Evolutionary conservation across 140 eudicot species (phyloP).

Genomic region (Bidens hawaiensis): DNA sequence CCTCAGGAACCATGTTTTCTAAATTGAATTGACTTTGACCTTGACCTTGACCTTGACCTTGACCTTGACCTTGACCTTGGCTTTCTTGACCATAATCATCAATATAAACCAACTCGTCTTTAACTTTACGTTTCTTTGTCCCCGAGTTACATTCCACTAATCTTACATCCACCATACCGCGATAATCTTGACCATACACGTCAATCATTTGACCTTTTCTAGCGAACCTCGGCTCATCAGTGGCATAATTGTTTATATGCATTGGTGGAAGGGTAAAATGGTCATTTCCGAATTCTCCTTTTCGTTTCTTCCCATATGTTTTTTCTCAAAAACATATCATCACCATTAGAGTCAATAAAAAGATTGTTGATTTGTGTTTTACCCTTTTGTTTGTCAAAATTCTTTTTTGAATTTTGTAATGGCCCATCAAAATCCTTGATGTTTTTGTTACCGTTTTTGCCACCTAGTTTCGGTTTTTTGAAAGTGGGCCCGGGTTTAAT

Average conservation of each 20-base stretch:
- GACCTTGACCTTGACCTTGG: not conserved
- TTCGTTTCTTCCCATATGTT: slow-evolving; percentile 47
- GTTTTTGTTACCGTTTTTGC: slow-evolving; percentile 36
- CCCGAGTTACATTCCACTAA: slow-evolving; percentile 48
- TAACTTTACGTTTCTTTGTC: slow-evolving; percentile 57
- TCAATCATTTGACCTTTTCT: slow-evolving; percentile 55
- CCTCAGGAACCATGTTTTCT: slow-evolving; percentile 37
- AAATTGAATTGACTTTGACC: slow-evolving; percentile 27
- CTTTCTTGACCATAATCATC: slow-evolving; percentile 36
- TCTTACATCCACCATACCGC: slow-evolving; percentile 42
- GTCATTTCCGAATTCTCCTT: slow-evolving; percentile 44
- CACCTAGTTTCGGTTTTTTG: slow-evolving; percentile 39
- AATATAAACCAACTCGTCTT: slow-evolving; percentile 38
- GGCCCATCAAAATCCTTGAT: slow-evolving; percentile 34
- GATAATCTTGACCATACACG: slow-evolving; percentile 26
- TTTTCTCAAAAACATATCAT: slow-evolving; percentile 39
- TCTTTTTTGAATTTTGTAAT: slow-evolving; percentile 32
- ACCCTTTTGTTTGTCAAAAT: slow-evolving; percentile 24
- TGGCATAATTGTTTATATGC: slow-evolving; percentile 34
- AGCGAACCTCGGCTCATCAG: slow-evolving; percentile 35
- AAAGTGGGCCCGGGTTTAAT: slow-evolving; percentile 36
- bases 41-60: too few relatives aligned
- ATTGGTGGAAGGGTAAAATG: slow-evolving; percentile 36
- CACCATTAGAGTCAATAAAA: slow-evolving; percentile 26
- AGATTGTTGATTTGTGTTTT: slow-evolving; percentile 41